Evolutionary conservation across 2,329 filamentous ascomycete genomes (phyloP).

Genomic region (Juglanconis oblonga): DNA sequence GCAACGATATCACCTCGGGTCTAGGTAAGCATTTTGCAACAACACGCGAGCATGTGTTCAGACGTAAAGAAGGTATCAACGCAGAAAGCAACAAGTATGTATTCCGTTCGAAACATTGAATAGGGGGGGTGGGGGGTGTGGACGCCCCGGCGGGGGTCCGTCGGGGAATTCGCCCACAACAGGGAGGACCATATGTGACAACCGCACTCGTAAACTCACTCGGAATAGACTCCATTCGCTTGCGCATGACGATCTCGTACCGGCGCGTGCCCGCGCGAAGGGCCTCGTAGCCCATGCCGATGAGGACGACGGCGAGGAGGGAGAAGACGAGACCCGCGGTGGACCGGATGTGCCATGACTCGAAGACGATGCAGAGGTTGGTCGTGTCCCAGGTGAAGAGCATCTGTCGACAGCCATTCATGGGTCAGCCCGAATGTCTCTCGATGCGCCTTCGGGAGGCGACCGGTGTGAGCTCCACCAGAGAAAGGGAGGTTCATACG

Average conservation of each 20-base stretch:
- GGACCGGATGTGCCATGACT: slow-evolving; percentile 80
- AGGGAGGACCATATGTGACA: slow-evolving; percentile 4
- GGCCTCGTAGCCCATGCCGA: slow-evolving; percentile 91
- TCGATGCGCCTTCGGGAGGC: too few relatives aligned
- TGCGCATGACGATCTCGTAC: slow-evolving; percentile 64
- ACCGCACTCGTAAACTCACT: slow-evolving; percentile 42
- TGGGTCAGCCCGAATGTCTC: slow-evolving; percentile 18
- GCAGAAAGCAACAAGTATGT: neutral
- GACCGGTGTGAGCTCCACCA: neutral
- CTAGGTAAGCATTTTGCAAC: slow-evolving; percentile 20
- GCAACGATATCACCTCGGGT: slow-evolving; percentile 41
- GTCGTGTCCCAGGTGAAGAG: slow-evolving; percentile 94
- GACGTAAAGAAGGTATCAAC: neutral
- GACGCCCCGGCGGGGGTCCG: too few relatives aligned
- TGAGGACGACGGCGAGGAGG: slow-evolving; percentile 73
- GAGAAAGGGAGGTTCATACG: slow-evolving; percentile 46
- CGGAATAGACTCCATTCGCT: slow-evolving; percentile 45
- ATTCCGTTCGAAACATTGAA: neutral
- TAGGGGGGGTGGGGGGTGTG: too few relatives aligned
- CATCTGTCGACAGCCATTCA: slow-evolving; percentile 59
- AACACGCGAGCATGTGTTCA: neutral
- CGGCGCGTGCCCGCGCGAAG: slow-evolving; percentile 72
- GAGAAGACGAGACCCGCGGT: slow-evolving; percentile 75
- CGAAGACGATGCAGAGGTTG: slow-evolving; percentile 95
- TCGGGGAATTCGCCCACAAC: too few relatives aligned